Conservation (phyloP, 2,329 filamentous ascomycete genomes). For the Ascocoryne sarcoides region DNA sequence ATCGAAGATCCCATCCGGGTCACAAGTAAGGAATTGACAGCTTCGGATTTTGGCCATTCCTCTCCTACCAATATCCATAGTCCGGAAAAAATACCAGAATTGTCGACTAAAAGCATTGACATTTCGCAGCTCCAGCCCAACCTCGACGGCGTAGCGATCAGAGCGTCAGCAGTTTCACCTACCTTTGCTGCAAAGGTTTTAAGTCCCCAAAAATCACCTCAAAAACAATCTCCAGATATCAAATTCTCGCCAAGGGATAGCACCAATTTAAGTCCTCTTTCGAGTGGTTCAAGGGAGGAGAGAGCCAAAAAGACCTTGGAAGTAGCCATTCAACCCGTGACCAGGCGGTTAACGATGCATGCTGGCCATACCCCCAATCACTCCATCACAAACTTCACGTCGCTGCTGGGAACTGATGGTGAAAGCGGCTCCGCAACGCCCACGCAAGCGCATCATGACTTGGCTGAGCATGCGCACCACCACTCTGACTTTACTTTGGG, state of each 20-base stretch:
- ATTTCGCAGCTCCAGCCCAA: conserved; percentile 49
- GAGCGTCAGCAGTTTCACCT: conserved; percentile 39
- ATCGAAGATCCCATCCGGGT: conserved; percentile 23
- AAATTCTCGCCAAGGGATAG: conserved; percentile 13
- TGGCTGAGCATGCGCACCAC: not conserved
- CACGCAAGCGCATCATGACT: conserved; percentile 14
- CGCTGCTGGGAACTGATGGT: conserved; percentile 29
- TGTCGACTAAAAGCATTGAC: conserved; percentile 38
- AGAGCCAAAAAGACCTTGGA: conserved; percentile 13
- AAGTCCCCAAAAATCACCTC: conserved; percentile 20
- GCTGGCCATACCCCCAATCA: conserved; percentile 56
- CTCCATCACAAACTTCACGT: conserved; percentile 39
- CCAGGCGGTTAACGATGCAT: conserved; percentile 48
- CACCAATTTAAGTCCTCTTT: conserved; percentile 2
- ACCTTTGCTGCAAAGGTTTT: conserved; percentile 25
- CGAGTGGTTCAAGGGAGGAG: conserved; percentile 5
- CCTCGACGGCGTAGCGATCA: conserved; percentile 51
- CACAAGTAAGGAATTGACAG: conserved; percentile 25
- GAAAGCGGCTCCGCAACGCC: conserved; percentile 23
- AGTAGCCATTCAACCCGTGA: conserved; percentile 30
- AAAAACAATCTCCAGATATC: conserved; percentile 17
- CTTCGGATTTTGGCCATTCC: conserved; percentile 24
- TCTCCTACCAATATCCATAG: conserved; percentile 12
- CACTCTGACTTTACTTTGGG: conserved; percentile 1
- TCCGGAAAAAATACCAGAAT: conserved; percentile 17